These are phyloP conservation scores for Boletus tomentosulus DNA, from an alignment of 768 basidiomycete genomes.

Conservation along the genomic window DNA sequence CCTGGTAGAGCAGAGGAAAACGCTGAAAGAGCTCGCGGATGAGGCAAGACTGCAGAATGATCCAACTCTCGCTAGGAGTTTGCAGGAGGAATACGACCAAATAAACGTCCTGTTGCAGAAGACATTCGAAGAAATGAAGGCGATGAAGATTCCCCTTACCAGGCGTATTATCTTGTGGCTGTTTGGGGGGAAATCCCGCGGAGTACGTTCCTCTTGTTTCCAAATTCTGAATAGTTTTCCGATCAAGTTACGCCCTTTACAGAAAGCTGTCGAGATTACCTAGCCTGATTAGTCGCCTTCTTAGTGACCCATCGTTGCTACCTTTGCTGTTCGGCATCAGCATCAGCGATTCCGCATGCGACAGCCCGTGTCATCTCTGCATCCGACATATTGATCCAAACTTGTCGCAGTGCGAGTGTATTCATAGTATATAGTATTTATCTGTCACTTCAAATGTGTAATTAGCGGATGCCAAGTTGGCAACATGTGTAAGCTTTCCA, in stretches of 20 bases:
- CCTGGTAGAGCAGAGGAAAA: conserved; percentile 14
- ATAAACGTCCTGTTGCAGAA: conserved; percentile 5
- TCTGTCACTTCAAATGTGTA: background rate
- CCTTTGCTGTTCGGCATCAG: background rate
- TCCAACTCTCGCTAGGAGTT: conserved; percentile 5
- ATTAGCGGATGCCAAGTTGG: no score
- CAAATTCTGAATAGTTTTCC: background rate
- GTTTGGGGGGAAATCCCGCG: conserved; percentile 3
- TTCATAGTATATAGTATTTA: background rate
- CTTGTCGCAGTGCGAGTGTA: background rate
- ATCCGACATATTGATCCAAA: background rate
- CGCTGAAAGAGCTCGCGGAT: conserved; percentile 14
- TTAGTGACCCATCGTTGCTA: background rate
- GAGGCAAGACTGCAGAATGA: conserved; percentile 13
- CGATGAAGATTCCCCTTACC: conserved; percentile 13
- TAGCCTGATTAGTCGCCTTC: background rate
- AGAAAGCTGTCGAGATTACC: conserved; percentile 3
- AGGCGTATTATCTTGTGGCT: conserved; percentile 11
- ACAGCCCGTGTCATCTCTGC: no score
- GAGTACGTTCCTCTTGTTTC: conserved; percentile 1
- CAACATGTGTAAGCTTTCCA: no score
- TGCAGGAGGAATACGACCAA: conserved; percentile 12
- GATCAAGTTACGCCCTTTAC: background rate
- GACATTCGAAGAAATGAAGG: conserved; percentile 21
- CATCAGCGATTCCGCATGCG: background rate